Evolutionary conservation across 116 monocot species (phyloP).

Genomic region (Cymodocea nodosa): DNA sequence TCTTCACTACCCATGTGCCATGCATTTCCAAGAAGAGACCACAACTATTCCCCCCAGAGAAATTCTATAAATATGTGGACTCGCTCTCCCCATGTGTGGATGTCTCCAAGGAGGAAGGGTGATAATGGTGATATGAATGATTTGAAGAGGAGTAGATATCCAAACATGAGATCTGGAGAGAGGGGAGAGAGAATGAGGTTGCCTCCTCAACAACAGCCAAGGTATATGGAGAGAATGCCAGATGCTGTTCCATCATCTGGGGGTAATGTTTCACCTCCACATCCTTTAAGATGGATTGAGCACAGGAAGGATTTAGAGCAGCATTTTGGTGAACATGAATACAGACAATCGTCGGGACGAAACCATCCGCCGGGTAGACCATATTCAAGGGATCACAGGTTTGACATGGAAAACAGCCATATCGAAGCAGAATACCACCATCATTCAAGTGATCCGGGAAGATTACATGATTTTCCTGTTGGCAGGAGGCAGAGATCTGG

Average conservation of each 20-base stretch:
- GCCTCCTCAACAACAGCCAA: conserved; percentile 13
- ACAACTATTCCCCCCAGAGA: conserved; percentile 41
- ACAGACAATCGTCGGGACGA: conserved; percentile 21
- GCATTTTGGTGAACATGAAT: conserved; percentile 22
- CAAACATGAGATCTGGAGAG: conserved; percentile 21
- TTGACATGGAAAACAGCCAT: conserved; percentile 22
- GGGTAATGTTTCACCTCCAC: conserved; percentile 19
- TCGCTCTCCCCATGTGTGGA: conserved; percentile 55
- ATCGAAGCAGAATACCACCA: conserved; percentile 29
- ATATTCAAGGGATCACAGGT: conserved; percentile 24
- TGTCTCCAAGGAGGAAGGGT: conserved; percentile 29
- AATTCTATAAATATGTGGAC: conserved; percentile 31
- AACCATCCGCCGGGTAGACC: conserved; percentile 30
- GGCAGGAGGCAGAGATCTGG: conserved; percentile 1
- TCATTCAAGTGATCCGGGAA: conserved; percentile 22
- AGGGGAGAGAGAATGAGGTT: conserved; percentile 26
- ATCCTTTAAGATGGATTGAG: conserved; percentile 47
- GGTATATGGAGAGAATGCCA: conserved; percentile 18
- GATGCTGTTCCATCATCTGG: conserved; percentile 19
- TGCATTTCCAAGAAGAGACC: conserved; percentile 27
- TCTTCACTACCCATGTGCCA: conserved; percentile 12
- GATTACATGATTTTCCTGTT: conserved; percentile 19
- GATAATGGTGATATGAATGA: conserved; percentile 11
- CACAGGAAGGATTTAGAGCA: conserved; percentile 29
- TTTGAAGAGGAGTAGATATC: conserved; percentile 22